These are phyloP conservation scores for Bidens hawaiensis DNA, from an alignment of 140 eudicot genomes.

Conservation along the genomic window DNA sequence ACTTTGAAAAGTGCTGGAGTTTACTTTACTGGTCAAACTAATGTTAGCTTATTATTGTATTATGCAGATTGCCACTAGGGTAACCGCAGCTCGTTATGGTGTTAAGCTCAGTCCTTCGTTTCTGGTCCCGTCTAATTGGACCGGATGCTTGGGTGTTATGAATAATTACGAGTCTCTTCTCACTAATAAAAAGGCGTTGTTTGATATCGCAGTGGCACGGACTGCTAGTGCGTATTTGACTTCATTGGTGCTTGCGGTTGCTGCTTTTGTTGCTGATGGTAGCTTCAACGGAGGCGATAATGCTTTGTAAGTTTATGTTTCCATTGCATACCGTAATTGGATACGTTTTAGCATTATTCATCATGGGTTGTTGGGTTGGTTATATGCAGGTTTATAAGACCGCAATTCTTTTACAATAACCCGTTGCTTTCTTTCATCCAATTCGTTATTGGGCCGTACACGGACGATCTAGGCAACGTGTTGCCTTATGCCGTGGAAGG, in stretches of 20 bases:
- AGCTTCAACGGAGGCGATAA: conserved; percentile 97
- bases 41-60: neutral
- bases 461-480: conserved; percentile 91
- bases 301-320: conserved; percentile 59
- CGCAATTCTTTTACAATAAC: conserved; percentile 90
- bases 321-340: neutral
- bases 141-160: conserved; percentile 95
- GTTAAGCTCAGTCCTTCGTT: conserved; percentile 95
- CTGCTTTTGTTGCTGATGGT: conserved; percentile 91
- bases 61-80: conserved; percentile 75
- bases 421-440: conserved; percentile 94
- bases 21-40: conserved; percentile 7
- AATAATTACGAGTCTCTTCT: conserved; percentile 89
- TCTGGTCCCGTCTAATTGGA: conserved; percentile 92
- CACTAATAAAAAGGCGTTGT: conserved; percentile 88
- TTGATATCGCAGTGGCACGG: conserved; percentile 93
- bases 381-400: conserved; percentile 82
- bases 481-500: conserved; percentile 98
- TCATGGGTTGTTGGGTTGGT: neutral
- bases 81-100: conserved; percentile 82
- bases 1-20: neutral
- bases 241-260: conserved; percentile 75
- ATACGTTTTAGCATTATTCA: neutral
- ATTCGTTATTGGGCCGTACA: conserved; percentile 83
- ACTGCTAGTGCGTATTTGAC: conserved; percentile 98